These are phyloP conservation scores for Kazachstania sp. DNA, from an alignment of 1,139 yeast species.

Conservation along the genomic window DNA sequence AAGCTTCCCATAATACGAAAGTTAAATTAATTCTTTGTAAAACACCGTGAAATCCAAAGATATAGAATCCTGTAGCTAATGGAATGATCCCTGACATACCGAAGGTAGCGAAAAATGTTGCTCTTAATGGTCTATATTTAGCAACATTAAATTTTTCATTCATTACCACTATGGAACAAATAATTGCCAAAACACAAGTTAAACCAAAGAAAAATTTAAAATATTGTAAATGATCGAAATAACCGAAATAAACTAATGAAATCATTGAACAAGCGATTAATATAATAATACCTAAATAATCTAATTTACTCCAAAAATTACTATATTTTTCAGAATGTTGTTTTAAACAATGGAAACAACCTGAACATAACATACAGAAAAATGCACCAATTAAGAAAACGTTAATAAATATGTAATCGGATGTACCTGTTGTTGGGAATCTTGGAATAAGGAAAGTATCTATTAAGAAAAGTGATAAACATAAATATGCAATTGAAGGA, in stretches of 20 bases:
- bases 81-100: slow-evolving; percentile 81
- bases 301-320: slow-evolving; percentile 64
- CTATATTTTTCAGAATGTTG: slow-evolving; percentile 57
- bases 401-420: slow-evolving; percentile 39
- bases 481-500: slow-evolving; percentile 47
- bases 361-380: slow-evolving; percentile 61
- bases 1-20: slow-evolving; percentile 61
- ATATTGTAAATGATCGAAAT: slow-evolving; percentile 42
- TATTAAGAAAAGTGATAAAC: slow-evolving; percentile 24
- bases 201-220: slow-evolving; percentile 41
- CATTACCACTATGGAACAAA: slow-evolving; percentile 59
- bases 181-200: slow-evolving; percentile 48
- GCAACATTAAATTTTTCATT: slow-evolving; percentile 58
- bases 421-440: slow-evolving; percentile 40
- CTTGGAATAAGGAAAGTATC: slow-evolving; percentile 32
- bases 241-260: slow-evolving; percentile 63
- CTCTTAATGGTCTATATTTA: slow-evolving; percentile 65
- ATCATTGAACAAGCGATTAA: slow-evolving; percentile 70
- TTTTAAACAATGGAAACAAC: slow-evolving; percentile 69
- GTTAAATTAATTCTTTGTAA: slow-evolving; percentile 44
- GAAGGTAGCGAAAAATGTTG: slow-evolving; percentile 68
- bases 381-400: slow-evolving; percentile 45
- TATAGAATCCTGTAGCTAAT: slow-evolving; percentile 42
- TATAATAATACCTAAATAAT: slow-evolving; percentile 78
- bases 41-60: slow-evolving; percentile 42